Percentiles rank a stretch among this genome's conserved stretches.
These are phyloP conservation scores for Epichloe bromicola DNA, from an alignment of 2,329 filamentous ascomycete genomes.

Conservation along the genomic window DNA sequence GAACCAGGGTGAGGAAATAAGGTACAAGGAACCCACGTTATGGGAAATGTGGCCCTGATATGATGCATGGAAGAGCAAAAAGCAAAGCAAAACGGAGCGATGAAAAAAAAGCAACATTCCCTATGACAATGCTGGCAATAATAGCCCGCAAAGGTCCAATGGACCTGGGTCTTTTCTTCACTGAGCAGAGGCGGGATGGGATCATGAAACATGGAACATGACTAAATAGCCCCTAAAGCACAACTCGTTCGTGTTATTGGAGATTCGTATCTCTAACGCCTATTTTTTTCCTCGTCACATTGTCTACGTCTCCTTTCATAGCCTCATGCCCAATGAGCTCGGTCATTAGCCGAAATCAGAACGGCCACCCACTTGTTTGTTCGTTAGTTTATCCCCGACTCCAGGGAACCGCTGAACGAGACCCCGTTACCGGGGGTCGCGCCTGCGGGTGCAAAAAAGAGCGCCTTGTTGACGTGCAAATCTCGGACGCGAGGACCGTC, in stretches of 20 bases:
- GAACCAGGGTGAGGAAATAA: neutral
- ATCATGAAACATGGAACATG: no score
- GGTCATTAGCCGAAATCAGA: neutral
- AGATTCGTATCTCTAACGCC: no score
- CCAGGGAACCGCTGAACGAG: neutral
- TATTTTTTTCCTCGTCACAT: neutral
- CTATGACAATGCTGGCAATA: neutral
- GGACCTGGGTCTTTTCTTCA: neutral
- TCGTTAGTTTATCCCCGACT: neutral
- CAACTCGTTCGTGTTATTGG: neutral
- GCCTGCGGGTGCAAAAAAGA: neutral
- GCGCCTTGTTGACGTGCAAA: neutral
- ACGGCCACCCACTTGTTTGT: neutral
- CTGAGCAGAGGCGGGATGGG: neutral
- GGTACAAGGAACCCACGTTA: slow-evolving; percentile 1
- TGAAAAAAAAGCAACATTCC: neutral
- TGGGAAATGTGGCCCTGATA: neutral
- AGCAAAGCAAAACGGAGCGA: neutral
- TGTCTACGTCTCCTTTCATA: neutral
- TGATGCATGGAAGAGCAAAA: neutral
- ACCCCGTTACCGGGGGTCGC: slow-evolving; percentile 1
- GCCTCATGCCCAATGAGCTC: neutral
- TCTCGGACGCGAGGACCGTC: neutral
- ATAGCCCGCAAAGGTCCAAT: neutral
- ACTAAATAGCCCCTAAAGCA: neutral